phyloP scores from a whole-genome alignment of 192 early-diverging fungal genomes.

The Umbelopsis vinacea region DNA sequence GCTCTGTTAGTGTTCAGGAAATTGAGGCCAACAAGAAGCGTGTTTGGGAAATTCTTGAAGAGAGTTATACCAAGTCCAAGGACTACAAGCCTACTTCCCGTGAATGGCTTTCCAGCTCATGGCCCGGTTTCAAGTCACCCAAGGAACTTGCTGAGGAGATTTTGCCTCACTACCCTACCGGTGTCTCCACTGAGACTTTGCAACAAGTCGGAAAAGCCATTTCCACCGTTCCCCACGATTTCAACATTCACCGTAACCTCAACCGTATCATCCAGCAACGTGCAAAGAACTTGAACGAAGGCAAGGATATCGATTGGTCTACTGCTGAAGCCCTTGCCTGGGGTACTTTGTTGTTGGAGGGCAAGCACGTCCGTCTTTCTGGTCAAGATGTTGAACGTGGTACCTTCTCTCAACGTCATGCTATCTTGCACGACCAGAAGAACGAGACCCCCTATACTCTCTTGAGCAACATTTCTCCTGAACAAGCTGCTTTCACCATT shows the following conservation, averaged over 20 bases:
- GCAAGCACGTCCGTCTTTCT: conserved; percentile 89
- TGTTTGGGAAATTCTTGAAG: conserved; percentile 91
- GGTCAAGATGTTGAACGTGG: conserved; percentile 99
- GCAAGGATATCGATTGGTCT: conserved; percentile 92
- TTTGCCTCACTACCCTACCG: conserved; percentile 71
- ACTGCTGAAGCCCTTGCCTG: conserved; percentile 94
- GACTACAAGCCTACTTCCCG: conserved; percentile 86
- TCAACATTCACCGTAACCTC: conserved; percentile 87
- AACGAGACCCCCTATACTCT: conserved; percentile 82
- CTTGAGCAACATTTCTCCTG: conserved; percentile 85
- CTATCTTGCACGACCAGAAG: conserved; percentile 95
- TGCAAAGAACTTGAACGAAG: conserved; percentile 78
- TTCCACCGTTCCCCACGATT: conserved; percentile 80
- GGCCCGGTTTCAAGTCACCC: conserved; percentile 87
- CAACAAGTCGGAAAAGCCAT: conserved; percentile 84
- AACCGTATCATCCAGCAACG: conserved; percentile 83
- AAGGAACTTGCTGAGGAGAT: conserved; percentile 72
- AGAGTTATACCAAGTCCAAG: conserved; percentile 89
- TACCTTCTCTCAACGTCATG: conserved; percentile 98
- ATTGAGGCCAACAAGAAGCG: conserved; percentile 89
- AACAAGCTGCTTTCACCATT: conserved; percentile 87
- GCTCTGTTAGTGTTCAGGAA: conserved; percentile 79
- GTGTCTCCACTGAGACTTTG: conserved; percentile 77
- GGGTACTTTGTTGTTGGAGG: conserved; percentile 88
- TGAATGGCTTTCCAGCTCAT: conserved; percentile 95